phyloP scores from a whole-genome alignment of 345 rosid genomes.

The Citrus sinensis region DNA sequence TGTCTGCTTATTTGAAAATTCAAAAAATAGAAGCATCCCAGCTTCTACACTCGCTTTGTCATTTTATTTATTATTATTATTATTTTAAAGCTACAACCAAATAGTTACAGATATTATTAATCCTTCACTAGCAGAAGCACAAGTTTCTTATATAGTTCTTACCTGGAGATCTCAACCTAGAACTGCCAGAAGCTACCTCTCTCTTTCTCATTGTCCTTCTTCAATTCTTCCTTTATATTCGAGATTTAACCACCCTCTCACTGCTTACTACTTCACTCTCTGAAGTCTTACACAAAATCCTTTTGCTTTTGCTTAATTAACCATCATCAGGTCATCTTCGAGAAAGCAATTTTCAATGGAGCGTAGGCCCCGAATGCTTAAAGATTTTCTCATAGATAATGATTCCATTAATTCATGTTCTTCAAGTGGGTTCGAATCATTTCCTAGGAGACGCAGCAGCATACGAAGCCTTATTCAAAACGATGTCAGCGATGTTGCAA shows the following conservation, averaged over 20 bases:
- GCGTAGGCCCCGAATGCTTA: constrained; percentile 53
- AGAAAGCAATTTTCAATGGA: constrained; percentile 20
- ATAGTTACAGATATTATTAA: background rate
- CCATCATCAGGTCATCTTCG: constrained; percentile 15
- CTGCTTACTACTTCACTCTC: constrained; percentile 18
- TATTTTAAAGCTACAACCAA: background rate
- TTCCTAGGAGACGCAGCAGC: constrained; percentile 23
- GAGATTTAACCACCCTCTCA: constrained; percentile 3
- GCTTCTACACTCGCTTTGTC: constrained; percentile 42
- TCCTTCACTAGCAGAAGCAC: constrained; percentile 18
- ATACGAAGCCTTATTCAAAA: constrained; percentile 2
- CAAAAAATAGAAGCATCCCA: constrained; percentile 46
- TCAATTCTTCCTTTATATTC: constrained; percentile 11
- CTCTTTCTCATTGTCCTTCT: constrained; percentile 32
- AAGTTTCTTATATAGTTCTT: constrained; percentile 18
- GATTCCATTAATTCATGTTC: constrained; percentile 41
- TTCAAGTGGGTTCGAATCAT: constrained; percentile 40
- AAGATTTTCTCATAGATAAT: constrained; percentile 65
- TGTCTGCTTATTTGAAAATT: background rate
- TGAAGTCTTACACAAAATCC: background rate
- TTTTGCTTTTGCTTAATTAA: background rate
- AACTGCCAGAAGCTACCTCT: constrained; percentile 45
- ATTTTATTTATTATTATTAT: background rate
- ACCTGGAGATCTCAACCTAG: constrained; percentile 53
- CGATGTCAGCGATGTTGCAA: constrained; percentile 1